Evolutionary conservation across 805 yeast genomes (phyloP), one percentile per base, ranked within the genome.

Genomic region (Suhomyces vadensis): DNA sequence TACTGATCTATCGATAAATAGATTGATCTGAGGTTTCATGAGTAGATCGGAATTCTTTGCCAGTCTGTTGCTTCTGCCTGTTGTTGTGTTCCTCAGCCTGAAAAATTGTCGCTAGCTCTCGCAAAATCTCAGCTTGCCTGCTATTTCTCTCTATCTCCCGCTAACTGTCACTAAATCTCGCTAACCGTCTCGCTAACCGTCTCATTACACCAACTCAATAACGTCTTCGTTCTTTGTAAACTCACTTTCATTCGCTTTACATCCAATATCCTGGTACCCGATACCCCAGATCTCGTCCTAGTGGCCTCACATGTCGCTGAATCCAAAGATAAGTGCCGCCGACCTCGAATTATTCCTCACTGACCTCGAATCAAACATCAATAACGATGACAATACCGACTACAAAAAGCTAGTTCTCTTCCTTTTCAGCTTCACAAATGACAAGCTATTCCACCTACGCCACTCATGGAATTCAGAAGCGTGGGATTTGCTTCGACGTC

Each of bases 321-420:
- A 7, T 10, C 10, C 37, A 4, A 20, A 13, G 13, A 38, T 38
- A 23, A n/a, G 20, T 17, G 19, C 41, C 10, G 35, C 16, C 16
- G 41, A 38, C 21, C 41, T 38, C 35, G 29, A 26, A 16, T 24
- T n/a, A 45, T 70, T 71, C 43, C 56, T 71, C 16, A 52, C 58
- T 24, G 76, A 71, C 43, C 62, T 71, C 23, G 58, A 60, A 36
- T 50, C 43, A 24, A 64, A 65, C 43, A 57, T 69, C 38, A 54
- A 56, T 35, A 49, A 54, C 37, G 67, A 63, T 41, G 64, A 61
- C 26, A 42, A 44, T 23, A 60, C 70, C 8, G 73, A 71, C 50
- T 70, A 68, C 52, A 65, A 61, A 42, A 64, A 62, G 40, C 50
- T 71, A 40, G 46, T 59, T 14, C 52, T 69, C 6, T 68, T 62